Percentiles rank a stretch among this genome's conserved stretches.
Conservation (phyloP, 352 stramenopile genomes). For the Thalassiosira livingstoniorum region DNA sequence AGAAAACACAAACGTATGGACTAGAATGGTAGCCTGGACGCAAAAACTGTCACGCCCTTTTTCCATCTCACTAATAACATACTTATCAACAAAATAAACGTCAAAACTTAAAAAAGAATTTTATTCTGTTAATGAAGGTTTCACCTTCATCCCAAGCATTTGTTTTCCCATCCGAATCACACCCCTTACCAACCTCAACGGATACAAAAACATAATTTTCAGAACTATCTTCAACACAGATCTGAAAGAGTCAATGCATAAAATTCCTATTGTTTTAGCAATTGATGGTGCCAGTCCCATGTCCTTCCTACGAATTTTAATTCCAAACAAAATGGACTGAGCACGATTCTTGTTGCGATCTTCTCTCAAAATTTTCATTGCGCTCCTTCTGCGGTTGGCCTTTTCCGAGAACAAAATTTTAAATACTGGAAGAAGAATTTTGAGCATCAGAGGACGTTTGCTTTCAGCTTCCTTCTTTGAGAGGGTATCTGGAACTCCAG, state of each 20-base stretch:
- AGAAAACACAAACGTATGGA: too few species aligned
- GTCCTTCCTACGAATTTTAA: constrained; percentile 44
- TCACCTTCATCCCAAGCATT: constrained; percentile 55
- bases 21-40: too few species aligned
- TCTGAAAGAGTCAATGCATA: constrained; percentile 42
- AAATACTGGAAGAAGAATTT: constrained; percentile 66
- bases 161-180: constrained; percentile 29
- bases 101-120: background rate
- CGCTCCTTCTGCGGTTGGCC: constrained; percentile 69
- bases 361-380: constrained; percentile 68
- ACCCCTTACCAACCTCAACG: constrained; percentile 36
- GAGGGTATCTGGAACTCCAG: constrained; percentile 49
- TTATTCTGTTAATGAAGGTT: constrained; percentile 53
- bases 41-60: too few species aligned
- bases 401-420: constrained; percentile 79
- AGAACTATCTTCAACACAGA: constrained; percentile 27
- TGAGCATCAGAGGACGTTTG: constrained; percentile 66
- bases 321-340: constrained; percentile 67
- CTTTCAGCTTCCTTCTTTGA: constrained; percentile 67
- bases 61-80: too few species aligned
- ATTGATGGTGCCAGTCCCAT: constrained; percentile 56
- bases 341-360: constrained; percentile 56
- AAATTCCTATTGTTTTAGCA: constrained; percentile 44
- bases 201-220: constrained; percentile 53
- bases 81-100: too few species aligned